phyloP scores from a whole-genome alignment of 73 alveolate genomes.

The Tetrahymena thermophila region DNA sequence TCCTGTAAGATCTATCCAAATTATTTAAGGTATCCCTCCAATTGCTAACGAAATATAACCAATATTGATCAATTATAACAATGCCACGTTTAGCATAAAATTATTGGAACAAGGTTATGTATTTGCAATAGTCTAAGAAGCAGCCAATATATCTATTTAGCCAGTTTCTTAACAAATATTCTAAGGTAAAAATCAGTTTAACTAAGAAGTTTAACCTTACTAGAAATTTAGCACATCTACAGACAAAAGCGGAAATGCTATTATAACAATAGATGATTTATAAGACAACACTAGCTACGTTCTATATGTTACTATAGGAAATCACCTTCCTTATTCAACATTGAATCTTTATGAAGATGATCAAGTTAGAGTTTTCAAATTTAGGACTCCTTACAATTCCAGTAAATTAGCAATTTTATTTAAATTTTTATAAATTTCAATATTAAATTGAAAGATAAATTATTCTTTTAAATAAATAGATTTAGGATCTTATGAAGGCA shows the following conservation, averaged over 20 bases:
- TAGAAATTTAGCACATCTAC: not conserved
- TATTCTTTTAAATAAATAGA: not conserved
- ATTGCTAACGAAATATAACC: not conserved
- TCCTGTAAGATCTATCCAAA: not conserved
- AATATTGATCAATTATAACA: not conserved
- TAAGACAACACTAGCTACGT: not conserved
- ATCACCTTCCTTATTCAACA: not conserved
- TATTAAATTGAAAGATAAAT: not conserved
- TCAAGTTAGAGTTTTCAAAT: not conserved
- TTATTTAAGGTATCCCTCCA: not conserved
- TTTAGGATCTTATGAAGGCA: not conserved
- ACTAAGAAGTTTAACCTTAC: not conserved
- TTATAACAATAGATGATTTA: not conserved
- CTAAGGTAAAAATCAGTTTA: not conserved
- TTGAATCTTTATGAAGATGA: not conserved
- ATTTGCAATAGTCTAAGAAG: not conserved
- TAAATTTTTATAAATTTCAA: not conserved
- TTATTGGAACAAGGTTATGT: not conserved
- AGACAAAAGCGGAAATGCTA: not conserved
- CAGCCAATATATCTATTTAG: not conserved
- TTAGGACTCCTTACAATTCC: not conserved
- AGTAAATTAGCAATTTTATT: not conserved
- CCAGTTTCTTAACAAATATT: not conserved
- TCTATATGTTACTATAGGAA: not conserved
- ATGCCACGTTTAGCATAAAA: not conserved